Evolutionary conservation across 768 basidiomycete species (phyloP), one percentile per base, ranked within the genome.

Genomic region (Amyloporia xantha): DNA sequence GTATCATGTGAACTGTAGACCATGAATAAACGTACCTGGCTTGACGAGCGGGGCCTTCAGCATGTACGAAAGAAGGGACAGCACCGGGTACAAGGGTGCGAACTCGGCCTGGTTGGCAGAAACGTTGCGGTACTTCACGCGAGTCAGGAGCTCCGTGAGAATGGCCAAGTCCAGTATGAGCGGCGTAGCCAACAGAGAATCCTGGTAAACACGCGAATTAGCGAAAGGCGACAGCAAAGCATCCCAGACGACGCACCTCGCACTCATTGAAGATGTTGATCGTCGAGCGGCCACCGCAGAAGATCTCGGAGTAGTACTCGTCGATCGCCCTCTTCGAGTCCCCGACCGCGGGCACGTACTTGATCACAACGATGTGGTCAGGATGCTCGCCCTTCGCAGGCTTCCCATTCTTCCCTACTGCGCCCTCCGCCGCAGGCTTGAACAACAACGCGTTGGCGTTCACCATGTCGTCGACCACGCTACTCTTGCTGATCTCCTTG

Each of bases 311-410:
- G 69, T 93, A 92, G 71, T 97, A 98, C 74, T 97, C 94, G 70
- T 98, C 96, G 75, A 98, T 92, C n/a, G 94, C 96, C 49, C 91
- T 79, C 81, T 97, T 98, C 49, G 89, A 91, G 72, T 98, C 96
- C 33, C 95, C 94, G 25, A 95, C 93, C 21, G 93, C 90, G 19
- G 91, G 92, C 2, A 97, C 86, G 58, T 95, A 95, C 76, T 95
- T 95, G 79, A 95, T 95, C 48, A 95, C 92, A 46, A 97, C 85
- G 59, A 94, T 78, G 64, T 99, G 95, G 68, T 97, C 94, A 24
- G 95, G 95, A 68, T 97, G 93, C 70, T 99, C 95, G 60, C 93
- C 93, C 69, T 94, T 92, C 58, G 77, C 68, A 7, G 69, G 71
- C 56, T 69, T 83, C 57, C 41, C 66, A 55, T 50, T 70, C 66